These are phyloP conservation scores for Plasmodium billcollinsi DNA, from an alignment of 169 alveolate species.

Conservation along the genomic window DNA sequence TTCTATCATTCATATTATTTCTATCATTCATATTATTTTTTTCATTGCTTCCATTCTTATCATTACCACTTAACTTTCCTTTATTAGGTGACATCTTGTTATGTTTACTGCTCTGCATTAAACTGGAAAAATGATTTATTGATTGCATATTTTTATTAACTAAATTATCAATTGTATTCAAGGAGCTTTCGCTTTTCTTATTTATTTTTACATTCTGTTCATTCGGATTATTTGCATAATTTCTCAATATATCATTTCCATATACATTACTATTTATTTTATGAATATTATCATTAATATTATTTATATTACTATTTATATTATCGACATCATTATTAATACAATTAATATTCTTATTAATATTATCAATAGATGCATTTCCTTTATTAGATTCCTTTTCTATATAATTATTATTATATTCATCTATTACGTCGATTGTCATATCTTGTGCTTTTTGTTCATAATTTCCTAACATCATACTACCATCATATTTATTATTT, in stretches of 20 bases:
- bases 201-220: not conserved
- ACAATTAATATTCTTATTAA: slow-evolving; percentile 59
- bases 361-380: slow-evolving; percentile 27
- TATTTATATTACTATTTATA: slow-evolving; percentile 62
- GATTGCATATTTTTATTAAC: slow-evolving; percentile 74
- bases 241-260: not conserved
- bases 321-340: slow-evolving; percentile 69
- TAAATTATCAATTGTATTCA: slow-evolving; percentile 42
- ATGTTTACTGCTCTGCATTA: slow-evolving; percentile 44
- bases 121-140: slow-evolving; percentile 47
- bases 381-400: slow-evolving; percentile 27
- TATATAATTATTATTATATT: slow-evolving; percentile 5
- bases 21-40: slow-evolving; percentile 1
- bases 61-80: not conserved
- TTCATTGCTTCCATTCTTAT: not conserved
- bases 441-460: not conserved
- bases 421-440: not conserved
- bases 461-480: not conserved
- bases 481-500: slow-evolving; percentile 12
- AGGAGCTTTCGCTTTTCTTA: slow-evolving; percentile 18
- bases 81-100: not conserved
- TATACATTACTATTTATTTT: slow-evolving; percentile 51
- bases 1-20: not conserved
- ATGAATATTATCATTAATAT: slow-evolving; percentile 41
- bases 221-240: not conserved